phyloP scores from a whole-genome alignment of 78 protist species.

The Mantamonas sphyraenae region DNA sequence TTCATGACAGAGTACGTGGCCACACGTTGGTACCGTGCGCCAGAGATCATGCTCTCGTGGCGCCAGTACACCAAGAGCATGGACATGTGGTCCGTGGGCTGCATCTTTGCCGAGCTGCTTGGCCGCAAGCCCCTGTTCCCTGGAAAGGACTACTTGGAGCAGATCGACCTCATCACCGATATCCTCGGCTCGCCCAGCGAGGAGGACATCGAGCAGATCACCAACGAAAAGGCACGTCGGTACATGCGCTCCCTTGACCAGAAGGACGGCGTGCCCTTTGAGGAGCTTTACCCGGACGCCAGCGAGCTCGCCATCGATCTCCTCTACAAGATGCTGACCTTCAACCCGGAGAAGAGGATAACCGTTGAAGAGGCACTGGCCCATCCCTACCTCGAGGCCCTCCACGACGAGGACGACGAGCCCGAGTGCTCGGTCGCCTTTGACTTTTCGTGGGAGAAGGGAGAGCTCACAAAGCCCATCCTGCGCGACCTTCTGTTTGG shows the following conservation, averaged over 20 bases:
- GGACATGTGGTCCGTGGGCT: conserved; percentile 76
- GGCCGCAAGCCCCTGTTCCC: conserved; percentile 51
- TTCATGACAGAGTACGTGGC: conserved; percentile 82
- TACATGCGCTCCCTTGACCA: not conserved
- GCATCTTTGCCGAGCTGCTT: conserved; percentile 72
- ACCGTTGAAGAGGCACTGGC: conserved; percentile 40
- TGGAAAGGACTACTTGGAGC: conserved; percentile 60
- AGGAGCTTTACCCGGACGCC: not conserved
- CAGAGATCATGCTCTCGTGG: conserved; percentile 69
- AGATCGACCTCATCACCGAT: conserved; percentile 61
- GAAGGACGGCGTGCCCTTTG: not conserved
- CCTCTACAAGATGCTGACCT: conserved; percentile 34
- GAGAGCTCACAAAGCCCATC: not conserved
- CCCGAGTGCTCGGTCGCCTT: conserved; percentile 28
- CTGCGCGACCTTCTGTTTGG: not conserved
- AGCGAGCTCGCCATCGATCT: conserved; percentile 38
- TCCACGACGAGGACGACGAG: conserved; percentile 35
- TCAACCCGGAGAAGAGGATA: conserved; percentile 43
- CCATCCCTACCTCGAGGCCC: conserved; percentile 56
- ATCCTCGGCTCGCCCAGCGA: conserved; percentile 71
- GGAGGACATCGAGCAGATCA: conserved; percentile 55
- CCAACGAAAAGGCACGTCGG: not conserved
- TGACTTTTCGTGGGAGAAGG: not conserved
- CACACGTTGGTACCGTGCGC: conserved; percentile 95
- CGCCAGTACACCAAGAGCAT: conserved; percentile 36